A percentile compares a stretch with the other conserved stretches of the same genome.
phyloP scores from a whole-genome alignment of 1,139 yeast species.

The Pichia sp. region DNA sequence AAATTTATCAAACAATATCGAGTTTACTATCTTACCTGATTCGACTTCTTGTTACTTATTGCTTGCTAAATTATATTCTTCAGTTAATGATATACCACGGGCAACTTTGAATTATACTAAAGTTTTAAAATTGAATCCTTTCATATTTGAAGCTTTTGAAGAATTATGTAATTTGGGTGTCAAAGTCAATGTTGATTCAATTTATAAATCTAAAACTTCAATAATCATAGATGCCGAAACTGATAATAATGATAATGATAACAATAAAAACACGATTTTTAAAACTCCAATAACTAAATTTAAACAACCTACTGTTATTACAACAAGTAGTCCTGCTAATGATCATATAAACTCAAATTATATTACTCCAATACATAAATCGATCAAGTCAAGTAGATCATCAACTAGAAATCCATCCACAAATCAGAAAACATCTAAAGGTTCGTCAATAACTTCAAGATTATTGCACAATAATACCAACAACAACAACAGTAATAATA shows the following conservation, averaged over 20 bases:
- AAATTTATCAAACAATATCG: not conserved
- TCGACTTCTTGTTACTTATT: conserved; percentile 56
- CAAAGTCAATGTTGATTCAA: conserved; percentile 52
- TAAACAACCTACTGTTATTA: conserved; percentile 1
- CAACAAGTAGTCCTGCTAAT: conserved; percentile 12
- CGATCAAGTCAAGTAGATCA: not conserved
- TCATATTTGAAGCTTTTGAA: conserved; percentile 80
- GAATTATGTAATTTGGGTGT: conserved; percentile 69
- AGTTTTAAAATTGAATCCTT: conserved; percentile 69
- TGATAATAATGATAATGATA: conserved; percentile 3
- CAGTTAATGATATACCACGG: conserved; percentile 53
- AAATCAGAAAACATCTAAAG: not conserved
- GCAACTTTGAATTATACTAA: conserved; percentile 63
- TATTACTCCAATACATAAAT: conserved; percentile 8
- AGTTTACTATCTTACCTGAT: conserved; percentile 45
- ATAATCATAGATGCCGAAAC: conserved; percentile 8
- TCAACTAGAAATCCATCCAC: not conserved
- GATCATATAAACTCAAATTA: too few relatives aligned
- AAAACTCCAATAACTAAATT: conserved; percentile 16
- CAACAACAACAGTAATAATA: too few relatives aligned
- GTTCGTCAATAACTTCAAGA: conserved; percentile 12
- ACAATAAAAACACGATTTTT: conserved; percentile 8
- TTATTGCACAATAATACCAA: conserved; percentile 10
- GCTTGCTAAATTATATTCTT: conserved; percentile 62
- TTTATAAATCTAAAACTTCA: conserved; percentile 35